phyloP scores from a whole-genome alignment of 1,284 basidiomycete species.

The Rhizoctonia solani region DNA sequence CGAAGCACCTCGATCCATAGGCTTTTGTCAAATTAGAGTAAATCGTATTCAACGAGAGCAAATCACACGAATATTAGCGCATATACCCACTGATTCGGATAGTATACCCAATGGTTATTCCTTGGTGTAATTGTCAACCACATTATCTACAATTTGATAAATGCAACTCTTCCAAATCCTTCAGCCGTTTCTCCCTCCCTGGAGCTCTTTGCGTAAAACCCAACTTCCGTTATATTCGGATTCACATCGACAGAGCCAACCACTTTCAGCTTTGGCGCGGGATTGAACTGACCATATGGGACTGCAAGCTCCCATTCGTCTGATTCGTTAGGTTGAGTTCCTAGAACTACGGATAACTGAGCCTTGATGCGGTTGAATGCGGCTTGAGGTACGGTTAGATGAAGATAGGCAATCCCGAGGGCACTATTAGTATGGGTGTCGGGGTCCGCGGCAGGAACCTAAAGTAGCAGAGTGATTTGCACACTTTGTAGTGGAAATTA shows the following conservation, averaged over 20 bases:
- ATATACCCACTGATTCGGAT: too few relatives aligned
- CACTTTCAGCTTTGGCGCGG: background rate
- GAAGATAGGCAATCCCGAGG: background rate
- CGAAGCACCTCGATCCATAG: too few relatives aligned
- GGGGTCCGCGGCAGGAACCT: background rate
- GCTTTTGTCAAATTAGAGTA: too few relatives aligned
- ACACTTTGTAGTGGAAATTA: background rate
- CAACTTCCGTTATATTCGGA: background rate
- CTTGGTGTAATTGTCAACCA: too few relatives aligned
- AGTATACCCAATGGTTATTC: too few relatives aligned
- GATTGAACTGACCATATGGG: background rate
- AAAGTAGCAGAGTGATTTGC: background rate
- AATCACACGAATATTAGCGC: too few relatives aligned
- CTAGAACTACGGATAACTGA: background rate
- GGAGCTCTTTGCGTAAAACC: background rate
- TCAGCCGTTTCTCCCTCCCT: background rate
- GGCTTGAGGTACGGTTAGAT: background rate
- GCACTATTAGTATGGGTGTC: background rate
- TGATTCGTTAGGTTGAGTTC: background rate
- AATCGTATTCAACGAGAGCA: too few relatives aligned
- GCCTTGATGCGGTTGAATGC: background rate
- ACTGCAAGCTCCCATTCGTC: conserved; percentile 22
- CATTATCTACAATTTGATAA: too few relatives aligned
- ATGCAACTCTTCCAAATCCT: conserved; percentile 22
- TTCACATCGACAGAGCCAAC: background rate